phyloP scores from a whole-genome alignment of 2,329 filamentous ascomycete species.

The Leptographium flavum region DNA sequence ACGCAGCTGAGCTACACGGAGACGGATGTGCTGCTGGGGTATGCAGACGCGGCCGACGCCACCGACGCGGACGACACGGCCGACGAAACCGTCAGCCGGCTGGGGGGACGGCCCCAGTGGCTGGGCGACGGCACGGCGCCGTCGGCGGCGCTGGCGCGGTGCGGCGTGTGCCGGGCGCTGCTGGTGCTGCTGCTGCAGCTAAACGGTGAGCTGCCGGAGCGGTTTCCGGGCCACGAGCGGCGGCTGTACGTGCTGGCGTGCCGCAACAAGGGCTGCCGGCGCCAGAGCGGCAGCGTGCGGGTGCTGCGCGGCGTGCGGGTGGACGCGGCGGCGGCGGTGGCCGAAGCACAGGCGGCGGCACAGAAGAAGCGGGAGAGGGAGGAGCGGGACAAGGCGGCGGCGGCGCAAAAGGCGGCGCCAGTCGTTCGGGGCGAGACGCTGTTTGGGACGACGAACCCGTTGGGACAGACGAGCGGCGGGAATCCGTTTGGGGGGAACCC shows the following conservation, averaged over 20 bases:
- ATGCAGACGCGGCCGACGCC: constrained; percentile 56
- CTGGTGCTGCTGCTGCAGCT: constrained; percentile 83
- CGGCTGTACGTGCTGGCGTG: constrained; percentile 81
- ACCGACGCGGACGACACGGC: constrained; percentile 37
- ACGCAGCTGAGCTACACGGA: constrained; percentile 39
- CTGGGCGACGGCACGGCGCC: constrained; percentile 57
- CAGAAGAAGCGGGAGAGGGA: constrained; percentile 20
- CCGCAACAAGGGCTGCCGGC: constrained; percentile 59
- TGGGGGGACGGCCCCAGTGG: constrained; percentile 83
- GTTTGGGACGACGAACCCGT: constrained; percentile 46
- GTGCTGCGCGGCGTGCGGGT: constrained; percentile 53
- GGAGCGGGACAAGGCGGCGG: constrained; percentile 18
- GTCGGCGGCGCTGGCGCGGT: constrained; percentile 64
- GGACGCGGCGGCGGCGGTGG: constrained; percentile 20
- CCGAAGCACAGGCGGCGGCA: constrained; percentile 19
- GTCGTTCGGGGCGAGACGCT: constrained; percentile 52
- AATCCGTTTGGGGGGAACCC: constrained; percentile 4
- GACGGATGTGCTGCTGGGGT: constrained; percentile 83
- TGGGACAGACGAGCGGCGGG: constrained; percentile 16
- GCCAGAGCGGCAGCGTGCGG: constrained; percentile 70
- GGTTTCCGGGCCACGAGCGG: constrained; percentile 76
- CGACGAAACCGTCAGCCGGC: constrained; percentile 71
- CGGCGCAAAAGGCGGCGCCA: constrained; percentile 12
- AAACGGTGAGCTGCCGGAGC: constrained; percentile 76
- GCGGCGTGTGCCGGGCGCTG: constrained; percentile 71